Percentiles rank a stretch among this genome's conserved stretches.
Conservation (phyloP, 805 yeast genomes). For the Candida odintsovae region DNA sequence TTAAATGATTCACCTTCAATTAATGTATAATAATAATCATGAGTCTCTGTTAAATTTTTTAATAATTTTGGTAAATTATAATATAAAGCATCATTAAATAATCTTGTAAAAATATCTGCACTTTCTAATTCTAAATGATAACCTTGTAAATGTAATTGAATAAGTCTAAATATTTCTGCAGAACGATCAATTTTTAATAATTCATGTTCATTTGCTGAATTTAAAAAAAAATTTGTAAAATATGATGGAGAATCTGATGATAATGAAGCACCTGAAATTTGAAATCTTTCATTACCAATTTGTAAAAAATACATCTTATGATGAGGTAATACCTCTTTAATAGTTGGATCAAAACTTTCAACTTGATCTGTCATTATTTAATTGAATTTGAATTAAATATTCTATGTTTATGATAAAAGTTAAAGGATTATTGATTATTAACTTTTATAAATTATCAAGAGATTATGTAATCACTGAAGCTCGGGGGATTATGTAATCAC, state of each 20-base stretch:
- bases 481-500: no score
- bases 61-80: conserved; percentile 58
- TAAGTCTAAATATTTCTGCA: conserved; percentile 59
- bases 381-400: no score
- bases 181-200: conserved; percentile 68
- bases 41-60: conserved; percentile 35
- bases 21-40: conserved; percentile 47
- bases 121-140: conserved; percentile 57
- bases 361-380: neutral
- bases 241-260: conserved; percentile 86
- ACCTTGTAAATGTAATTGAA: conserved; percentile 75
- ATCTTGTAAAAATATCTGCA: conserved; percentile 55
- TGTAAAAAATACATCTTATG: conserved; percentile 64
- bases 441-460: no score
- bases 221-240: conserved; percentile 65
- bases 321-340: conserved; percentile 57
- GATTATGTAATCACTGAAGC: no score
- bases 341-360: conserved; percentile 30
- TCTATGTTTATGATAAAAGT: no score
- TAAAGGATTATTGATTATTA: no score
- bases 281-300: conserved; percentile 58
- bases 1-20: conserved; percentile 59
- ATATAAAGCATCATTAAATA: conserved; percentile 68
- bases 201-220: conserved; percentile 30
- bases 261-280: conserved; percentile 76